phyloP scores from a whole-genome alignment of 176 grass and related monocot genomes.

The Cymbopogon citratus region DNA sequence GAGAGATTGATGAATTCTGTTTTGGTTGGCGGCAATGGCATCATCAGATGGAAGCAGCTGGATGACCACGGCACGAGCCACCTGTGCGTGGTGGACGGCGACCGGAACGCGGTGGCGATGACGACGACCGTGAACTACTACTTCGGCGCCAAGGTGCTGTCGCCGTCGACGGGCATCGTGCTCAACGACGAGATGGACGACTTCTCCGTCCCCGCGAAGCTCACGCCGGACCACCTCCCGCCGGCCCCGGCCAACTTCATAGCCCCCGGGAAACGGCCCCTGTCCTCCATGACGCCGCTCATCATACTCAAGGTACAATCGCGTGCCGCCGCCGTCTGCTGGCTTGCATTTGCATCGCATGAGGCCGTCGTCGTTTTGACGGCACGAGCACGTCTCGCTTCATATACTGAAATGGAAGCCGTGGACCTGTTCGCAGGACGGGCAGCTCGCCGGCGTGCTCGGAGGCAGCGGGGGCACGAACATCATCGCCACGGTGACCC shows the following conservation, averaged over 20 bases:
- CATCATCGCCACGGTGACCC: conserved; percentile 56
- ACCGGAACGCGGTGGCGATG: conserved; percentile 80
- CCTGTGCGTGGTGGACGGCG: conserved; percentile 70
- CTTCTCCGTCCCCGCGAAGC: conserved; percentile 59
- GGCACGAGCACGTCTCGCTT: not conserved
- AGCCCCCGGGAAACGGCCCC: conserved; percentile 51
- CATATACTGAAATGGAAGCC: not conserved
- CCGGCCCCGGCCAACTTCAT: conserved; percentile 91
- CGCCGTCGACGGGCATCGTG: conserved; percentile 82
- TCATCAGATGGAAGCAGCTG: conserved; percentile 70
- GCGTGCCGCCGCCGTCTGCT: too few species aligned
- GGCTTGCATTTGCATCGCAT: not conserved
- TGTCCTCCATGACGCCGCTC: conserved; percentile 82
- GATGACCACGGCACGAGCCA: conserved; percentile 76
- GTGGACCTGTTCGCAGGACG: conserved; percentile 14
- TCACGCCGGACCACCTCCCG: conserved; percentile 52
- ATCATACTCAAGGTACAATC: conserved; percentile 60
- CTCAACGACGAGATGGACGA: conserved; percentile 97
- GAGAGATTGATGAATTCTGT: not conserved
- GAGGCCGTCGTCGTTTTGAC: too few species aligned
- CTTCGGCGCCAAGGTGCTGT: conserved; percentile 65
- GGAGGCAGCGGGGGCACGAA: conserved; percentile 71
- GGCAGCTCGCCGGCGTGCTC: conserved; percentile 64
- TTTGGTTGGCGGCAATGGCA: not conserved
- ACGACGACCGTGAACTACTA: conserved; percentile 67